Percentiles rank a stretch among this genome's conserved stretches.
These are phyloP conservation scores for Neurospora sublineolata DNA, from an alignment of 495 filamentous ascomycete genomes.

Conservation along the genomic window DNA sequence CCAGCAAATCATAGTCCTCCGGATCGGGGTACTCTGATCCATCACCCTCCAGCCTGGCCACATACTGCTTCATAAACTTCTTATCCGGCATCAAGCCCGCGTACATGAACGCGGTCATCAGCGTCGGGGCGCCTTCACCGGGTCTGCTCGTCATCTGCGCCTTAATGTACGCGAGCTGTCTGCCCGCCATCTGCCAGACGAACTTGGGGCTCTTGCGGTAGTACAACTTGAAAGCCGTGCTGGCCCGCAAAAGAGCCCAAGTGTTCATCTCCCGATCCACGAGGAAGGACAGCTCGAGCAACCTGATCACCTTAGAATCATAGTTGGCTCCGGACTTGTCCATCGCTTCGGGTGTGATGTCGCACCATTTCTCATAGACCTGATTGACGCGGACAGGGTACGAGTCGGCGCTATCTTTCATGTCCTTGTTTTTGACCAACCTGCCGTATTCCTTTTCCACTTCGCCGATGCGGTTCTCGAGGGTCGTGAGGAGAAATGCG, in stretches of 20 bases:
- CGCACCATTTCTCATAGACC: constrained; percentile 32
- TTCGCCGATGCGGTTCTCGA: constrained; percentile 24
- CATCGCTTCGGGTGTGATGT: constrained; percentile 26
- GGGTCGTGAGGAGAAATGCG: constrained; percentile 15
- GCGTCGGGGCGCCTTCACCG: constrained; percentile 5
- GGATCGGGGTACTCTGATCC: constrained; percentile 13
- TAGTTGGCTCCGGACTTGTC: constrained; percentile 9
- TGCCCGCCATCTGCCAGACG: constrained; percentile 54
- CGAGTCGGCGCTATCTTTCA: constrained; percentile 14
- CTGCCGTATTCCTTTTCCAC: constrained; percentile 22
- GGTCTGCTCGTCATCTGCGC: constrained; percentile 19
- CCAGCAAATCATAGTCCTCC: constrained; percentile 6
- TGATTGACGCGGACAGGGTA: constrained; percentile 31
- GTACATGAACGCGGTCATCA: constrained; percentile 34
- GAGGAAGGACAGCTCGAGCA: constrained; percentile 34
- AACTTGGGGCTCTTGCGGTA: constrained; percentile 29
- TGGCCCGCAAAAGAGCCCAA: constrained; percentile 54
- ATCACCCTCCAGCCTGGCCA: constrained; percentile 12
- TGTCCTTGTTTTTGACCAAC: constrained; percentile 5
- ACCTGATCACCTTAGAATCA: constrained; percentile 18
- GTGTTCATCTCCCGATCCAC: constrained; percentile 18
- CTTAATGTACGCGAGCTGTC: constrained; percentile 54
- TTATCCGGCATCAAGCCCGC: constrained; percentile 31
- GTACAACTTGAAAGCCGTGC: constrained; percentile 40
- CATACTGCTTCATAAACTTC: constrained; percentile 21